These are phyloP conservation scores for Phytophthora capsici DNA, from an alignment of 352 stramenopile genomes.

Conservation along the genomic window DNA sequence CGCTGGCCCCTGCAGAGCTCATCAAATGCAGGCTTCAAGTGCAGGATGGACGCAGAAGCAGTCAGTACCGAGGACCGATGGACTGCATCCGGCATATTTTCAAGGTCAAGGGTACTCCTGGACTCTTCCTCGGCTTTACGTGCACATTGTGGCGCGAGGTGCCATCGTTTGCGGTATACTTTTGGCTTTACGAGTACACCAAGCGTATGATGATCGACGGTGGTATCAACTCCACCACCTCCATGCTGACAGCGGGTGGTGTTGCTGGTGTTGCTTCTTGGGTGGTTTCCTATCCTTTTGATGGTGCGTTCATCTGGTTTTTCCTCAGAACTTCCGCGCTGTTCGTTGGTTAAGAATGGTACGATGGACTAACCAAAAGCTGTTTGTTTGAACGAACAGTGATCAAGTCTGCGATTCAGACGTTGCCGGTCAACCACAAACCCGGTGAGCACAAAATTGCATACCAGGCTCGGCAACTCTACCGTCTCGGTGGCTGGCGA, in stretches of 20 bases:
- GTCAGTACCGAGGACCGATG: conserved; percentile 66
- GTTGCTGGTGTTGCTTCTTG: conserved; percentile 80
- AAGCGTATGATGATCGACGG: conserved; percentile 76
- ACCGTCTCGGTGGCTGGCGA: conserved; percentile 62
- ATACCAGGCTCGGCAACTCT: conserved; percentile 74
- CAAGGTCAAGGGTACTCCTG: conserved; percentile 56
- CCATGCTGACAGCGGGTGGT: conserved; percentile 85
- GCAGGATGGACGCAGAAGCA: conserved; percentile 60
- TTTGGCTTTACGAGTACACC: conserved; percentile 80
- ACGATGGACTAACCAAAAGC: conserved; percentile 15
- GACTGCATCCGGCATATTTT: conserved; percentile 85
- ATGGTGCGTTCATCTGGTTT: conserved; percentile 51
- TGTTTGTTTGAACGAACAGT: conserved; percentile 43
- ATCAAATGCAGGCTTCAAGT: conserved; percentile 89
- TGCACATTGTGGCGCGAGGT: conserved; percentile 81
- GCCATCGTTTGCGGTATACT: conserved; percentile 87
- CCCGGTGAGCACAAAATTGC: conserved; percentile 70
- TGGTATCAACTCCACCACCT: conserved; percentile 61
- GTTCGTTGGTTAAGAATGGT: conserved; percentile 9
- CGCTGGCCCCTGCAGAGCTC: conserved; percentile 77
- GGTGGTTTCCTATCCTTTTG: conserved; percentile 83
- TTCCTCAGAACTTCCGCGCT: conserved; percentile 7
- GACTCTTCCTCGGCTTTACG: conserved; percentile 78
- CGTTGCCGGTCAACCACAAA: conserved; percentile 59
- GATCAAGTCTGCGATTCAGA: conserved; percentile 89